Evolutionary conservation across 2,329 filamentous ascomycete genomes (phyloP).

Genomic region (Sporothrix humicola): DNA sequence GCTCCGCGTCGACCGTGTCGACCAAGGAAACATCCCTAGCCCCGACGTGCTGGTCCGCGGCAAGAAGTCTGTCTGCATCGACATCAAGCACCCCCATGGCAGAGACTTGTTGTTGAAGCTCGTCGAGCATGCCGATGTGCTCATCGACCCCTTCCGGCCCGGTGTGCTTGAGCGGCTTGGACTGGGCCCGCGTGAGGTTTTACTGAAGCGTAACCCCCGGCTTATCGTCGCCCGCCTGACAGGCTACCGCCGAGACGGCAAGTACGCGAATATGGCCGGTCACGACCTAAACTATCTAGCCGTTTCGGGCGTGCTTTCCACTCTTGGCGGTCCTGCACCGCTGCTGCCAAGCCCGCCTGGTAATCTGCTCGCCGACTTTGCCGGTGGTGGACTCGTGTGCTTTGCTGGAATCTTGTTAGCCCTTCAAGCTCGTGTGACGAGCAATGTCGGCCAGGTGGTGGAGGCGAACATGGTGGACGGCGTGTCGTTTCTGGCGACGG

Average conservation of each 20-base stretch:
- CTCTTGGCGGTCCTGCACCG: background rate
- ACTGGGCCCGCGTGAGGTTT: background rate
- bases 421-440: background rate
- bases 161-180: conserved; percentile 4
- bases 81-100: background rate
- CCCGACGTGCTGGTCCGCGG: background rate
- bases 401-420: conserved; percentile 12
- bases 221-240: conserved; percentile 9
- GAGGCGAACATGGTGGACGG: conserved; percentile 27
- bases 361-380: conserved; percentile 20
- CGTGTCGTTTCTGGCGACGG: conserved; percentile 2
- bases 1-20: background rate
- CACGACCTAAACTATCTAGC: conserved; percentile 6
- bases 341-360: background rate
- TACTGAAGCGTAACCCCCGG: background rate
- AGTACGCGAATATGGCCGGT: background rate
- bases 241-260: conserved; percentile 15
- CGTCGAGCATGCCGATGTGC: background rate
- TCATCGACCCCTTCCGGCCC: conserved; percentile 9
- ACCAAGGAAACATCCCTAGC: background rate
- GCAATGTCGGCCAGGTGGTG: background rate
- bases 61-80: background rate
- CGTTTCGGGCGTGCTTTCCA: background rate
- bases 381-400: conserved; percentile 18
- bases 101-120: background rate